Conservation (phyloP, 345 rosid genomes). For the Eucalyptus polyanthemos region DNA sequence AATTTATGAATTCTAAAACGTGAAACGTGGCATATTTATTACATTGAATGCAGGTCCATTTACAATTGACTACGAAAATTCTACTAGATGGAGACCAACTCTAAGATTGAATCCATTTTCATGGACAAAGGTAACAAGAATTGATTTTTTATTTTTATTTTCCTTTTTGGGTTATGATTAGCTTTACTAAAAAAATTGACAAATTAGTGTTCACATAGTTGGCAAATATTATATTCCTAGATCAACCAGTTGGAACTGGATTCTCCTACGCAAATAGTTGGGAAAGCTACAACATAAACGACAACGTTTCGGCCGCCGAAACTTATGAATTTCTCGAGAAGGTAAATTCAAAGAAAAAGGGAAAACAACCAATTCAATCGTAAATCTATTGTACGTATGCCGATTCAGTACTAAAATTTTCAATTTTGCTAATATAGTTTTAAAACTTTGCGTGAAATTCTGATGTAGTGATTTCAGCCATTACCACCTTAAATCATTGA, state of each 20-base stretch:
- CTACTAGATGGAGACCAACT: constrained; percentile 3
- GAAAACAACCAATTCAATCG: background rate
- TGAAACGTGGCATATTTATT: background rate
- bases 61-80: background rate
- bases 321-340: constrained; percentile 5
- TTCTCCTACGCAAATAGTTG: constrained; percentile 13
- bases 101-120: constrained; percentile 1
- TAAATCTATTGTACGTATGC: background rate
- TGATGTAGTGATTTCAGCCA: no score
- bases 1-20: background rate
- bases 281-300: background rate
- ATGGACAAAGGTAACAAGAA: constrained; percentile 10
- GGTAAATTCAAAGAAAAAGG: background rate
- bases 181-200: background rate
- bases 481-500: background rate
- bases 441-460: no score
- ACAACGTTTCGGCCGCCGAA: background rate
- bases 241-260: constrained; percentile 22
- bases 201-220: background rate
- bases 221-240: constrained; percentile 22
- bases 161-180: background rate
- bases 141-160: background rate
- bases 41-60: constrained; percentile 8
- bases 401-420: no score
- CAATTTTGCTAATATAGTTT: no score